These are phyloP conservation scores for Clitocybe nebularis DNA, from an alignment of 1,284 basidiomycete genomes.

Conservation along the genomic window DNA sequence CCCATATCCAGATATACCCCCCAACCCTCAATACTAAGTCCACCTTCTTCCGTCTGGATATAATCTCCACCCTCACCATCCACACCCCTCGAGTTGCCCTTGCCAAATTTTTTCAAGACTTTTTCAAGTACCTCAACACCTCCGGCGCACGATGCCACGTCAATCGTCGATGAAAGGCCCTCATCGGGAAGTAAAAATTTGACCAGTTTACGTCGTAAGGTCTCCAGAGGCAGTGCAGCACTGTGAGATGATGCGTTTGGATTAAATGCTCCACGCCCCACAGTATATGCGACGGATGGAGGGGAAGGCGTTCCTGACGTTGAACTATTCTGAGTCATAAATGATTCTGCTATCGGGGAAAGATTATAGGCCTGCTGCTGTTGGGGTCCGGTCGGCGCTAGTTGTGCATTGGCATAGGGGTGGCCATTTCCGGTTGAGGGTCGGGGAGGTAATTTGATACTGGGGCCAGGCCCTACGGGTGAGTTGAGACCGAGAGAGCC, in stretches of 20 bases:
- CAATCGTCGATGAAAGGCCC: conserved; percentile 70
- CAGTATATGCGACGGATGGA: conserved; percentile 44
- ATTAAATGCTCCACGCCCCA: conserved; percentile 54
- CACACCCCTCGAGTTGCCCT: conserved; percentile 48
- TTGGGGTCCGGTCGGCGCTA: conserved; percentile 28
- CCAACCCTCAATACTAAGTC: conserved; percentile 84
- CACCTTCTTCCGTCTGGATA: conserved; percentile 57
- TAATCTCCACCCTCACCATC: conserved; percentile 48
- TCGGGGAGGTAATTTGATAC: conserved; percentile 35
- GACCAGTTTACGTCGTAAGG: conserved; percentile 76
- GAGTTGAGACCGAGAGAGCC: conserved; percentile 44
- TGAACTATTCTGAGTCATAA: conserved; percentile 34
- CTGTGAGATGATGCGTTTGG: conserved; percentile 40
- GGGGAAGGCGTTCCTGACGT: conserved; percentile 45
- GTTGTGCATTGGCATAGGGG: conserved; percentile 49
- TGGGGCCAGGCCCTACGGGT: conserved; percentile 26
- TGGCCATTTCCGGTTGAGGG: conserved; percentile 36
- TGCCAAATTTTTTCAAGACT: conserved; percentile 85
- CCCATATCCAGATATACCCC: conserved; percentile 69
- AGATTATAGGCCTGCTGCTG: conserved; percentile 36
- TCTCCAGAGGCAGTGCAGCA: conserved; percentile 61
- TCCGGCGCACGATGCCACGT: conserved; percentile 73
- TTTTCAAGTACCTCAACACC: conserved; percentile 84
- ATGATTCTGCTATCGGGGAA: conserved; percentile 70
- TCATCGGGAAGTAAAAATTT: conserved; percentile 85